phyloP scores from a whole-genome alignment of 352 stramenopile genomes.

The Pythium sukuiense region DNA sequence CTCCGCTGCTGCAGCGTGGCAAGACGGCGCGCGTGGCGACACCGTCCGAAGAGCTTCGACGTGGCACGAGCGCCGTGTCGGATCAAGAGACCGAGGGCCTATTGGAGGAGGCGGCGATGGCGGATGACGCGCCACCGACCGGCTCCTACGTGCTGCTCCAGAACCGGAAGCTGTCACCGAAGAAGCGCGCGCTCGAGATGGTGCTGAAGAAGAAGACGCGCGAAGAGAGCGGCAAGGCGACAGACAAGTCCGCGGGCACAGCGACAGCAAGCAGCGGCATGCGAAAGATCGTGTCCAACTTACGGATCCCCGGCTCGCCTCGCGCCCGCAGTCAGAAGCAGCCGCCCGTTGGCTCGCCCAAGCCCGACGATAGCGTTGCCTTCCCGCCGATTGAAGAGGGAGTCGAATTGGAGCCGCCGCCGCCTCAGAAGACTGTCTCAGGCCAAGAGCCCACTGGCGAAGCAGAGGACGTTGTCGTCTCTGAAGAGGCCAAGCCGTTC shows the following conservation, averaged over 20 bases:
- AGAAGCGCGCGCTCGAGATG: constrained; percentile 65
- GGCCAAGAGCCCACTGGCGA: neutral
- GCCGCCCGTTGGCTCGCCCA: neutral
- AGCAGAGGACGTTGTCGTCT: neutral
- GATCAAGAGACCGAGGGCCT: neutral
- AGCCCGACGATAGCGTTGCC: neutral
- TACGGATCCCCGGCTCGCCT: constrained; percentile 22
- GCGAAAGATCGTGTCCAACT: constrained; percentile 21
- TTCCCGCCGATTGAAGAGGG: constrained; percentile 17
- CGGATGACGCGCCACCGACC: constrained; percentile 31
- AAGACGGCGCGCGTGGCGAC: constrained; percentile 7
- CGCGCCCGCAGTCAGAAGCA: constrained; percentile 10
- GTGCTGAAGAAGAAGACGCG: constrained; percentile 69
- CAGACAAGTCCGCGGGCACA: neutral
- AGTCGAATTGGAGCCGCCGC: constrained; percentile 15
- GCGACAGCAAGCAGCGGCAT: neutral
- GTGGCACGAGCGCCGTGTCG: neutral
- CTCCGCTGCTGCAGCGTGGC: constrained; percentile 41
- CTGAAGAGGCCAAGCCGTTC: constrained; percentile 18
- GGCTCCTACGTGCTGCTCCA: constrained; percentile 60
- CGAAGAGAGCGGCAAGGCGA: constrained; percentile 27
- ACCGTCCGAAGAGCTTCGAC: neutral
- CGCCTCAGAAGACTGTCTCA: constrained; percentile 11
- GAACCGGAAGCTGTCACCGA: constrained; percentile 65
- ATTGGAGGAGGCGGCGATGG: neutral